These are phyloP conservation scores for Cyberlindnera japonica DNA, from an alignment of 805 yeast genomes.

Conservation along the genomic window DNA sequence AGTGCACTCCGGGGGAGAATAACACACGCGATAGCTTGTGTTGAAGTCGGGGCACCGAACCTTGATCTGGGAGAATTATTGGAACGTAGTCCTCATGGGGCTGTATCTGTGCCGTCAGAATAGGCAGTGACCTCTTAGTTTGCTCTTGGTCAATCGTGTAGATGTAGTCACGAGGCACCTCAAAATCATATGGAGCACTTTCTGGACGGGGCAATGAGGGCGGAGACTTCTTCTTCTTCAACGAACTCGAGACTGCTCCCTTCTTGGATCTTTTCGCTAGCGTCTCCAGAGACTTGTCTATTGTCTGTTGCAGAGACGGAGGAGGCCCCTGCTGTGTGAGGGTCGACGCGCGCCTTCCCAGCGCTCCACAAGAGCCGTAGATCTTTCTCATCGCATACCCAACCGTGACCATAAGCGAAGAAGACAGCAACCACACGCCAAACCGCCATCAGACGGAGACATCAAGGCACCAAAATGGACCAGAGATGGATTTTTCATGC, in stretches of 20 bases:
- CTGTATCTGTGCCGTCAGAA: neutral
- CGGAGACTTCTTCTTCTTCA: neutral
- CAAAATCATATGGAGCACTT: no score
- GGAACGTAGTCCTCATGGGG: conserved; percentile 12
- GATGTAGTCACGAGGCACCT: neutral
- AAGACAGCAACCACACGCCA: no score
- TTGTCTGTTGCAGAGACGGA: conserved; percentile 1
- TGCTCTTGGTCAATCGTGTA: neutral
- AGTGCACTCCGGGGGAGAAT: conserved; percentile 79
- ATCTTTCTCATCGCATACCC: no score
- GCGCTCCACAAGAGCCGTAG: no score
- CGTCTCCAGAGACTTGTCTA: conserved; percentile 1
- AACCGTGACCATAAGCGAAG: no score
- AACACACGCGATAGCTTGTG: conserved; percentile 69
- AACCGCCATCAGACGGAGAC: no score
- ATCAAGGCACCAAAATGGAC: no score
- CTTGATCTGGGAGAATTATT: conserved; percentile 12
- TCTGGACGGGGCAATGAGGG: neutral
- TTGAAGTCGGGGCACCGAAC: conserved; percentile 47
- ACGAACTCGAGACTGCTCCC: neutral
- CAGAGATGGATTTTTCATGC: no score
- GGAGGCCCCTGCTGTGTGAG: neutral
- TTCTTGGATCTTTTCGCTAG: no score
- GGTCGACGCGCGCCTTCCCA: no score
- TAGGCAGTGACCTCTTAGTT: no score